These are phyloP conservation scores for Citrus maxima DNA, from an alignment of 345 rosid species.

Conservation along the genomic window DNA sequence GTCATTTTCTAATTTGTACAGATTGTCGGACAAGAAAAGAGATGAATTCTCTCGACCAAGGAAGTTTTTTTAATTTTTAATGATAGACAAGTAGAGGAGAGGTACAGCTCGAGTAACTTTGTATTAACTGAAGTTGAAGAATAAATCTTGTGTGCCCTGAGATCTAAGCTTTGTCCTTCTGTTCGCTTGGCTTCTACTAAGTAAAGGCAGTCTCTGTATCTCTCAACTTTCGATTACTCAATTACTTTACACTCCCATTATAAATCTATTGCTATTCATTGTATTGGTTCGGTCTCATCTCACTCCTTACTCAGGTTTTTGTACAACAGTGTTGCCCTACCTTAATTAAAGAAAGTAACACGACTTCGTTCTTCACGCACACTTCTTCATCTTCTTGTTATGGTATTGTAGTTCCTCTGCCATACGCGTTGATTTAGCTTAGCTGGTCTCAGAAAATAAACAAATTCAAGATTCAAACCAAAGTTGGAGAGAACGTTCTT, in stretches of 20 bases:
- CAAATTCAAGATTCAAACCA: conserved; percentile 78
- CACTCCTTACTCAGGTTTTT: neutral
- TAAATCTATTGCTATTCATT: too few species aligned
- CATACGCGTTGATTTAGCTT: conserved; percentile 42
- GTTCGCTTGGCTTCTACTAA: too few species aligned
- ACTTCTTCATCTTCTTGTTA: neutral
- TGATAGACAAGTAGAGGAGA: neutral
- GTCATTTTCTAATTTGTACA: neutral
- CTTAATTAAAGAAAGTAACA: conserved; percentile 2
- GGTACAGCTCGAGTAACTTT: neutral
- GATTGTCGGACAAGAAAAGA: neutral
- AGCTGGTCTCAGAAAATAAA: conserved; percentile 43
- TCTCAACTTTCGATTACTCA: neutral
- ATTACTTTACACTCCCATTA: neutral
- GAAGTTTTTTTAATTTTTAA: neutral
- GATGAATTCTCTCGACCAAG: too few species aligned
- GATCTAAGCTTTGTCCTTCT: neutral
- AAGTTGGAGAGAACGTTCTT: conserved; percentile 45
- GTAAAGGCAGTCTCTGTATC: neutral
- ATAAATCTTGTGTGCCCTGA: neutral
- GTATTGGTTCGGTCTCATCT: too few species aligned
- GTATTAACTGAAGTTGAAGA: neutral
- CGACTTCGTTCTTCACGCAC: too few species aligned
- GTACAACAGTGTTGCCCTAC: conserved; percentile 26
- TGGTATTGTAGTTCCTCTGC: conserved; percentile 63